These are phyloP conservation scores for Chalara sp. DNA, from an alignment of 2,329 filamentous ascomycete species.

Conservation along the genomic window DNA sequence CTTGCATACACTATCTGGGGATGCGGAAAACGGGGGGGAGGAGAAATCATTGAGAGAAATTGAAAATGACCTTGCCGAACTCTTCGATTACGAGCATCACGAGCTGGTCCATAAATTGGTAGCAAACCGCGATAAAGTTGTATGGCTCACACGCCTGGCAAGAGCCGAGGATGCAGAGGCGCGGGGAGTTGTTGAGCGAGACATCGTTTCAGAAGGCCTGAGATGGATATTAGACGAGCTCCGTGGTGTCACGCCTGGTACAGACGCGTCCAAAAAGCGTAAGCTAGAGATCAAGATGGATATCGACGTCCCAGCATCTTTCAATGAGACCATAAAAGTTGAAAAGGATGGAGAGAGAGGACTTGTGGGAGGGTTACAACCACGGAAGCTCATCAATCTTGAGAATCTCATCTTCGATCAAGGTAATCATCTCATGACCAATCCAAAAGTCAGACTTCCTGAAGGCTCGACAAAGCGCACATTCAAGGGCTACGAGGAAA, in stretches of 20 bases:
- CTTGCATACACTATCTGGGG: conserved; percentile 73
- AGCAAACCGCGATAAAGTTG: conserved; percentile 85
- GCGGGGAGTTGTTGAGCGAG: conserved; percentile 71
- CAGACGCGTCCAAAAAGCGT: conserved; percentile 47
- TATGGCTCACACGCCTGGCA: conserved; percentile 88
- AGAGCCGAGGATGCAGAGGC: conserved; percentile 74
- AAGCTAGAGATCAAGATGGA: conserved; percentile 94
- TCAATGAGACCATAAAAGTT: conserved; percentile 41
- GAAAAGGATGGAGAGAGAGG: conserved; percentile 57
- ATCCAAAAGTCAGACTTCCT: conserved; percentile 86
- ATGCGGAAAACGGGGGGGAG: conserved; percentile 67
- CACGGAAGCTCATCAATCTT: conserved; percentile 81
- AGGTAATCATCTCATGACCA: conserved; percentile 99
- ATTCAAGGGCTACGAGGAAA: conserved; percentile 98
- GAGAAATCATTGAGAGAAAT: conserved; percentile 86
- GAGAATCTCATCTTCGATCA: conserved; percentile 97
- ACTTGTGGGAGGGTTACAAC: conserved; percentile 76
- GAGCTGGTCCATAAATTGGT: conserved; percentile 89
- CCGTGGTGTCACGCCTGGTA: conserved; percentile 60
- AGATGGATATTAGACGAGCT: conserved; percentile 85
- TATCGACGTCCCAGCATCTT: conserved; percentile 64
- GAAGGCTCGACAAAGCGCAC: conserved; percentile 92
- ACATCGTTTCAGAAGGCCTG: conserved; percentile 86
- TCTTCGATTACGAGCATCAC: conserved; percentile 96
- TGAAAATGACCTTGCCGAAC: conserved; percentile 96